A percentile compares a stretch with the other conserved stretches of the same genome.
Conservation (phyloP, 768 basidiomycete species). For the Neoboletus brunneissimus region DNA sequence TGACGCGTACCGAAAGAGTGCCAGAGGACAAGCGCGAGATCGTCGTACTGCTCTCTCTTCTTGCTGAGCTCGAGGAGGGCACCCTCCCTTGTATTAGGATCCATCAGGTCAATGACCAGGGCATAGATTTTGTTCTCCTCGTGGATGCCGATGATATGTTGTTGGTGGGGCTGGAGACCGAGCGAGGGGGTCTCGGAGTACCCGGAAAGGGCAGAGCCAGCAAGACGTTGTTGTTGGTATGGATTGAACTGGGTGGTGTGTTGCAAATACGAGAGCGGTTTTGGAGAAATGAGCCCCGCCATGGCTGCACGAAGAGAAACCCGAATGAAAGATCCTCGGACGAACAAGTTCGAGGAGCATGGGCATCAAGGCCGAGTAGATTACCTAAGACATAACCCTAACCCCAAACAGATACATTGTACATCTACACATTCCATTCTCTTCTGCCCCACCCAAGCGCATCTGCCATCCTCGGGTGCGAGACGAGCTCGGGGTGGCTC, state of each 20-base stretch:
- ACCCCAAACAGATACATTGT: conserved; percentile 11
- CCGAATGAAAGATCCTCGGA: conserved; percentile 11
- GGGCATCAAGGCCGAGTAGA: conserved; percentile 2
- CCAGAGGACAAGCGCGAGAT: conserved; percentile 96
- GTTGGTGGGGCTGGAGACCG: conserved; percentile 49
- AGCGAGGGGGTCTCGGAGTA: conserved; percentile 68
- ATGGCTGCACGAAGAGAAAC: conserved; percentile 33
- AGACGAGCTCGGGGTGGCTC: conserved; percentile 31
- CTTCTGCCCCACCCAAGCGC: conserved; percentile 32
- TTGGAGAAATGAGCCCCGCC: conserved; percentile 64
- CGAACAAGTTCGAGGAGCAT: not conserved
- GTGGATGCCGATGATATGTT: conserved; percentile 50
- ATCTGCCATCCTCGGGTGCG: conserved; percentile 32
- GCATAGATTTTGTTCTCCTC: conserved; percentile 86
- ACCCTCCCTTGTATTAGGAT: conserved; percentile 78
- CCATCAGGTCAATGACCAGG: conserved; percentile 84
- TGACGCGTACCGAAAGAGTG: conserved; percentile 83
- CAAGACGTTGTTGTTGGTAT: conserved; percentile 48
- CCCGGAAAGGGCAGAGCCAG: conserved; percentile 29
- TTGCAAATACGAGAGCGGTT: conserved; percentile 62
- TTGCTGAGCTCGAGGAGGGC: conserved; percentile 96
- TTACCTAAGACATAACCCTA: conserved; percentile 32
- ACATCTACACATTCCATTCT: conserved; percentile 4
- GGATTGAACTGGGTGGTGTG: conserved; percentile 57
- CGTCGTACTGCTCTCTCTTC: conserved; percentile 98